Base-by-base conservation (phyloP, 2,329 filamentous ascomycete genomes). In the Colletotrichum chlorophyti region DNA sequence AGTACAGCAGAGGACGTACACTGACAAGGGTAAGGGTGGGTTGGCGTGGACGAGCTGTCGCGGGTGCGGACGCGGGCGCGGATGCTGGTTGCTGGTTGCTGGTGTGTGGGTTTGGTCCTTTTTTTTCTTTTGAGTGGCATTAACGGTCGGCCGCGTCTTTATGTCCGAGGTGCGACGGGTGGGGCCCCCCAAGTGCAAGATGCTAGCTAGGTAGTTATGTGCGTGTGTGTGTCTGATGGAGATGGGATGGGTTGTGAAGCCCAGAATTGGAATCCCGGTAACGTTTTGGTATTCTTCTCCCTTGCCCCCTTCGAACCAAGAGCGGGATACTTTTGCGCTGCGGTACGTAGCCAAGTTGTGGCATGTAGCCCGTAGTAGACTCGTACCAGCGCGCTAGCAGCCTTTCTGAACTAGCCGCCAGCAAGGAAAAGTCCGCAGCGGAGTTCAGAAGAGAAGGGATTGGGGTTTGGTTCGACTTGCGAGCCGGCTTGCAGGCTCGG, bases 151-250 rank as follows among this genome's bases (percentile, higher is more conserved):
- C 68, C 64, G 66, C 66, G 65, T 73, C 64, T 70, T 74, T 76
- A 75, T 76, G 72, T 76, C 74, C 74, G 74, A 76, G 72, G 31
- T 63, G 64, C 58, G 66, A n/a, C 53, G 58, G 58, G 47, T 53
- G 46, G 47, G 35, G 46, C 47, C 47, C 35, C 41, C 43, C n/a
- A n/a, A 48, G 42, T 38, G 7, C n/a, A n/a, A n/a, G n/a, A n/a
- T n/a, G n/a, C n/a, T n/a, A n/a, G n/a, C n/a, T n/a, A n/a, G n/a
- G n/a, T n/a, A n/a, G n/a, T n/a, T n/a, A n/a, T n/a, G n/a, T n/a
- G n/a, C n/a, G n/a, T n/a, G n/a, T n/a, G n/a, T 23, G 52, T 47
- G 38, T 38, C 43, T 46, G 32, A 27, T 40, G 51, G 21, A 6
- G 32, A 43, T 29, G 38, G 31, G 47, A 50, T 27, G n/a, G 47